Evolutionary conservation across 2,329 filamentous ascomycete species (phyloP).

Genomic region (Calcarisporium arbuscula): DNA sequence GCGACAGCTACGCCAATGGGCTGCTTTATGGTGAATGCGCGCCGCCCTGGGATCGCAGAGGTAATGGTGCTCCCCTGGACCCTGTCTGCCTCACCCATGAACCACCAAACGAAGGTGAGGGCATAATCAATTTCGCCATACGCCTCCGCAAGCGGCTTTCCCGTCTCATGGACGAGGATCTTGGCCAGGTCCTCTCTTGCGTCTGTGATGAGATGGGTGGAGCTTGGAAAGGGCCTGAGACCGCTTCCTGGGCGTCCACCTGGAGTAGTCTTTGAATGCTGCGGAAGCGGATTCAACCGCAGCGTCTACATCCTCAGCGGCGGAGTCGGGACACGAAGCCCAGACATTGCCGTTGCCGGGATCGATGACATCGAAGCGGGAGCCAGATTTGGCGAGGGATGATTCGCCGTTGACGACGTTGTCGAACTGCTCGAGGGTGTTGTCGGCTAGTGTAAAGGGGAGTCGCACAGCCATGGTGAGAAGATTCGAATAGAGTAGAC

Average conservation of each 20-base stretch:
- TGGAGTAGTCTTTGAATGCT: constrained; percentile 26
- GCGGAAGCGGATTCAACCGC: constrained; percentile 23
- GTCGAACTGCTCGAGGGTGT: too few relatives aligned
- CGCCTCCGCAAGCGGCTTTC: constrained; percentile 50
- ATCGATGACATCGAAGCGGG: constrained; percentile 46
- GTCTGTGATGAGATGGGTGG: constrained; percentile 22
- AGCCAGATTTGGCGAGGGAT: too few relatives aligned
- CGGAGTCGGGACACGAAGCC: constrained; percentile 40
- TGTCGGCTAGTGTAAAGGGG: too few relatives aligned
- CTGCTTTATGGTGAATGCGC: constrained; percentile 62
- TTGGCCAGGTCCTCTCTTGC: constrained; percentile 27
- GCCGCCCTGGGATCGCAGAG: constrained; percentile 54
- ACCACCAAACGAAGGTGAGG: constrained; percentile 49
- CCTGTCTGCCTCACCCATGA: constrained; percentile 43
- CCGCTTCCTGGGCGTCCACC: constrained; percentile 23
- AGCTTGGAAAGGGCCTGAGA: constrained; percentile 22
- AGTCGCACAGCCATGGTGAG: too few relatives aligned
- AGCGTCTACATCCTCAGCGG: constrained; percentile 25
- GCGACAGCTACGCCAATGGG: constrained; percentile 32
- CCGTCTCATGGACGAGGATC: constrained; percentile 42
- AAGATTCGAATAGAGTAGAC: too few relatives aligned
- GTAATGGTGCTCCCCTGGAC: constrained; percentile 54
- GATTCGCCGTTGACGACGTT: too few relatives aligned
- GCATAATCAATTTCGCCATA: constrained; percentile 50
- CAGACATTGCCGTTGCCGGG: constrained; percentile 41